Evolutionary conservation across 495 filamentous ascomycete genomes (phyloP).

Genomic region (Stereocaulon alpinum): DNA sequence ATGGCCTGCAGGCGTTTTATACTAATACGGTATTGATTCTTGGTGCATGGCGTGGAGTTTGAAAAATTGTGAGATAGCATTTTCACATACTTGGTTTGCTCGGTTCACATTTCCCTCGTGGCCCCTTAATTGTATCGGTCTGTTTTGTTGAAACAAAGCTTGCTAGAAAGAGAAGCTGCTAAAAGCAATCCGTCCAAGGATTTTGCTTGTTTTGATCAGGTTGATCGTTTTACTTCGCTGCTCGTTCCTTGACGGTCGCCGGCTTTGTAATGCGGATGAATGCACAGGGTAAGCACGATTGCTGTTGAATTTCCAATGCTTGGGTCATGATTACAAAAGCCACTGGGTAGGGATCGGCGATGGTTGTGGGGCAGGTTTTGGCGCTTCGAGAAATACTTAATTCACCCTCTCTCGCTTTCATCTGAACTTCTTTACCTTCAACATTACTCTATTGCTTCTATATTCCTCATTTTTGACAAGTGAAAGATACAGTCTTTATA

Average conservation of each 20-base stretch:
- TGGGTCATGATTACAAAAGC: conserved; percentile 10
- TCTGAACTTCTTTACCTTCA: background rate
- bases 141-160: no score
- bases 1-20: background rate
- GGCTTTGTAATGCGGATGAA: background rate
- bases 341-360: background rate
- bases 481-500: background rate
- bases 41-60: background rate
- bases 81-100: no score
- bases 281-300: background rate
- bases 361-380: background rate
- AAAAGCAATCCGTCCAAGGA: no score
- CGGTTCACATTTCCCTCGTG: no score
- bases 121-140: no score
- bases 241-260: background rate
- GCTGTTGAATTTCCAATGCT: conserved; percentile 14
- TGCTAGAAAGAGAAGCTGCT: no score
- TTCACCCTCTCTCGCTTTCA: background rate
- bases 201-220: no score
- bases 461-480: background rate
- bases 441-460: background rate
- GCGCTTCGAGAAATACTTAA: background rate
- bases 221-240: background rate
- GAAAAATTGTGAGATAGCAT: no score
- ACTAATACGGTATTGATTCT: background rate